Conservation (phyloP, 179 eudicot species). For the Patellifolia procumbens region DNA sequence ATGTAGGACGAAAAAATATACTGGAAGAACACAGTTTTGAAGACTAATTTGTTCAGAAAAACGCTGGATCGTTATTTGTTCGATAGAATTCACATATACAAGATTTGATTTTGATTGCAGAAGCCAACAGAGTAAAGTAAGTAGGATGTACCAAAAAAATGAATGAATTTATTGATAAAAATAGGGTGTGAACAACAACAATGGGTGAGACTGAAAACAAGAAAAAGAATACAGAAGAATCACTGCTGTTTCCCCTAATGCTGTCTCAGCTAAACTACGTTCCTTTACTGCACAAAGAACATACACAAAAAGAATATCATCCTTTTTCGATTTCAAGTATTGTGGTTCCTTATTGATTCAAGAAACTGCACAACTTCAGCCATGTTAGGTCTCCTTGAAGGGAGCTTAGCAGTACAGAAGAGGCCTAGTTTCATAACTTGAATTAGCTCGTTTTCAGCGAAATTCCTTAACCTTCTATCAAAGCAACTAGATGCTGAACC, state of each 20-base stretch:
- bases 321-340: conserved; percentile 6
- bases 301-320: not conserved
- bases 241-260: conserved; percentile 25
- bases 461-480: conserved; percentile 69
- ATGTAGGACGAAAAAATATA: not conserved
- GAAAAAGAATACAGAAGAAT: conserved; percentile 54
- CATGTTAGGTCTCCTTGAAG: conserved; percentile 89
- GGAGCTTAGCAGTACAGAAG: conserved; percentile 68
- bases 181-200: conserved; percentile 30
- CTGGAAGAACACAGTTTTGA: not conserved
- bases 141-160: conserved; percentile 25
- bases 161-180: conserved; percentile 36
- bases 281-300: conserved; percentile 19
- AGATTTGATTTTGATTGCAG: too few relatives aligned
- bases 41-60: not conserved
- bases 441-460: conserved; percentile 72
- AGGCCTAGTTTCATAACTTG: conserved; percentile 94
- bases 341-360: conserved; percentile 59
- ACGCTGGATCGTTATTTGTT: too few relatives aligned
- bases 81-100: too few relatives aligned
- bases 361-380: conserved; percentile 81
- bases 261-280: conserved; percentile 17
- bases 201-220: conserved; percentile 27
- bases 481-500: conserved; percentile 76
- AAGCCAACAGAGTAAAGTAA: not conserved